Evolutionary conservation across 2,329 filamentous ascomycete species (phyloP), one percentile per base, ranked within the genome.

Genomic region (Apiospora aurea): DNA sequence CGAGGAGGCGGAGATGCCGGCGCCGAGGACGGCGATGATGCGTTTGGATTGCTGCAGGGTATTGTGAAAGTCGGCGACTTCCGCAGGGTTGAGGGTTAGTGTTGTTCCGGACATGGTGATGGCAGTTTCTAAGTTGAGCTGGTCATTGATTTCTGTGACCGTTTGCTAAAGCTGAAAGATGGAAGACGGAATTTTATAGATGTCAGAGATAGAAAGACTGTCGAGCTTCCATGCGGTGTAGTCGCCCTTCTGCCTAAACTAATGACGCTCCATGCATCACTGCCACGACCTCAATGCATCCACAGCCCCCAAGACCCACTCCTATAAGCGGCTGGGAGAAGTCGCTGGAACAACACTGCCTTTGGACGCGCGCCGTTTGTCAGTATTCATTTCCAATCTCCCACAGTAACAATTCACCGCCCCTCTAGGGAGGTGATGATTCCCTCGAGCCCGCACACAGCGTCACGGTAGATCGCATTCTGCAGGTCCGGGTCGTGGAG

Each of bases 11-110:
- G 75, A 78, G 46, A 80, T 74, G n/a, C 80, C 80, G 51, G 79
- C 79, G 76, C 79, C 80, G 41, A 79, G 75, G 46, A 81, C 70
- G 61, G 79, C 79, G 53, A 81, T 61, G 61, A 81, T 79, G 43
- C 78, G 77, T 57, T 74, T 78, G 18, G 79, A 74, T 5, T 73
- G 64, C 76, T 70, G n/a, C 7, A 64, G 57, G 1, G n/a, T 18
- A 4, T 64, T 11, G 57, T 64, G 57, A 8, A 81, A 81, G 70
- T 75, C 75, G 24, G 73, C 69, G 26, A 75, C 69, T 26, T 51
- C 68, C 1, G 38, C 38, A 6, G 71, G 73, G 69, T 75, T 71
- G n/a, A 75, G 67, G 21, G 3, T 14, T 38, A 69, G 24, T 49
- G 46, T 29, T 38, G 71, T 2, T 49, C 5, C 29, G 57, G 57